phyloP scores from a whole-genome alignment of 495 filamentous ascomycete genomes.

The Xylaria telfairii region DNA sequence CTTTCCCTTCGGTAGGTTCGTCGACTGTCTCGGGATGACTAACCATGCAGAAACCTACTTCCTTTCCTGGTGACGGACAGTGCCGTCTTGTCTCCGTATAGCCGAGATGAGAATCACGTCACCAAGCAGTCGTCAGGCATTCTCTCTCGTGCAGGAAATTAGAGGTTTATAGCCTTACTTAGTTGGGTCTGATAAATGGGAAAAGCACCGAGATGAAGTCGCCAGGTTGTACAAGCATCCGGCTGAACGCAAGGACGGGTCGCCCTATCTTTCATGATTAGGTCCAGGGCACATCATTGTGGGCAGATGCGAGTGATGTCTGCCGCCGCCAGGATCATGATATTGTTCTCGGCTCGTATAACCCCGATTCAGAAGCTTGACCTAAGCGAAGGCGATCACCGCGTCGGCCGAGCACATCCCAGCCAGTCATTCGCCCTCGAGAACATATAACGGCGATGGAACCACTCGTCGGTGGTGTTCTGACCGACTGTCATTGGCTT shows the following conservation, averaged over 20 bases:
- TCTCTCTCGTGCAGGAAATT: constrained; percentile 19
- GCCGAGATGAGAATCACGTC: constrained; percentile 30
- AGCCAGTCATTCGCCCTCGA: constrained; percentile 23
- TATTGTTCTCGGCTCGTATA: constrained; percentile 24
- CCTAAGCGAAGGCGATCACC: constrained; percentile 28
- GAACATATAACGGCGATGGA: constrained; percentile 23
- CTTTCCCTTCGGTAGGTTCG: constrained; percentile 19
- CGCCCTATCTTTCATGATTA: constrained; percentile 19
- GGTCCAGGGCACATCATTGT: constrained; percentile 17
- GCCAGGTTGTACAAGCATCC: constrained; percentile 23
- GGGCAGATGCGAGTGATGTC: constrained; percentile 26
- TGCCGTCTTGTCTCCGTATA: constrained; percentile 25
- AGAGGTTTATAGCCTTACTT: constrained; percentile 14
- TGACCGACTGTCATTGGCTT: constrained; percentile 28
- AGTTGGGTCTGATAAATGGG: constrained; percentile 19
- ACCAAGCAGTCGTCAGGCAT: constrained; percentile 20
- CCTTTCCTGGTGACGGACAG: constrained; percentile 26
- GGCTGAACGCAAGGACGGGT: constrained; percentile 27
- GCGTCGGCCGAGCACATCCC: constrained; percentile 20
- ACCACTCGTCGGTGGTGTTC: constrained; percentile 23
- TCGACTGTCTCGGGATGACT: constrained; percentile 24
- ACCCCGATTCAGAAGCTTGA: constrained; percentile 25
- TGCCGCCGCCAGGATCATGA: constrained; percentile 25
- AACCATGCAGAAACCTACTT: constrained; percentile 24
- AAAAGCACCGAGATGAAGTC: constrained; percentile 29